phyloP scores from a whole-genome alignment of 169 alveolate genomes.

The Plasmodium billcollinsi region DNA sequence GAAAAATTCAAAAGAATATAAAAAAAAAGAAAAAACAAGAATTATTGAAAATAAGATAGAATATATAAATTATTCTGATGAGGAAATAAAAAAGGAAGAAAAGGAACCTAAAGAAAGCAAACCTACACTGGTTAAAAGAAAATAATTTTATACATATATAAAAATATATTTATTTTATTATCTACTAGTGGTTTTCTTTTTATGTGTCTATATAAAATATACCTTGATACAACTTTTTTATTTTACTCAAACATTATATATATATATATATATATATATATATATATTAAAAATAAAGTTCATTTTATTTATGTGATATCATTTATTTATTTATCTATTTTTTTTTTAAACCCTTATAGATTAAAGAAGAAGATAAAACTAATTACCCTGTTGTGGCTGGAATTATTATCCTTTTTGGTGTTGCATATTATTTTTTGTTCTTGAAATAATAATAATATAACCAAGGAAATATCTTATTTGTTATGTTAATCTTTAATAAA shows the following conservation, averaged over 20 bases:
- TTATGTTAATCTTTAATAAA: too few relatives aligned
- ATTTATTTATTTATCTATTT: not conserved
- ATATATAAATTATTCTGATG: conserved; percentile 53
- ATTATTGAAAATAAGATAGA: conserved; percentile 47
- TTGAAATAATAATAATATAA: not conserved
- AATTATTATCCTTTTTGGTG: conserved; percentile 25
- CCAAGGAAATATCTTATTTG: too few relatives aligned
- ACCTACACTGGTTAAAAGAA: not conserved
- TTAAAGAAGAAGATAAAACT: conserved; percentile 32
- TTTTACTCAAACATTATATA: too few relatives aligned
- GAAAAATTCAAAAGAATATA: conserved; percentile 31
- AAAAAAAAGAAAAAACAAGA: conserved; percentile 23
- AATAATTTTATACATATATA: conserved; percentile 5
- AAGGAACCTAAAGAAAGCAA: not conserved
- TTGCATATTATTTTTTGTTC: conserved; percentile 48
- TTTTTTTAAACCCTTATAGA: conserved; percentile 8
- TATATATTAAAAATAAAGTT: too few relatives aligned
- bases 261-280: too few relatives aligned
- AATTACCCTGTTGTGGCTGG: conserved; percentile 34
- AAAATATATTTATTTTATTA: not conserved
- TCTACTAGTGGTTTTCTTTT: too few relatives aligned
- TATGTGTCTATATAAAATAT: too few relatives aligned
- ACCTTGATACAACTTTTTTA: too few relatives aligned
- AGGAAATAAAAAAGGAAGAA: conserved; percentile 32
- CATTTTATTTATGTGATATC: too few relatives aligned